Base-by-base conservation (phyloP, 768 basidiomycete species). In the Calocybe gangraenosa region DNA sequence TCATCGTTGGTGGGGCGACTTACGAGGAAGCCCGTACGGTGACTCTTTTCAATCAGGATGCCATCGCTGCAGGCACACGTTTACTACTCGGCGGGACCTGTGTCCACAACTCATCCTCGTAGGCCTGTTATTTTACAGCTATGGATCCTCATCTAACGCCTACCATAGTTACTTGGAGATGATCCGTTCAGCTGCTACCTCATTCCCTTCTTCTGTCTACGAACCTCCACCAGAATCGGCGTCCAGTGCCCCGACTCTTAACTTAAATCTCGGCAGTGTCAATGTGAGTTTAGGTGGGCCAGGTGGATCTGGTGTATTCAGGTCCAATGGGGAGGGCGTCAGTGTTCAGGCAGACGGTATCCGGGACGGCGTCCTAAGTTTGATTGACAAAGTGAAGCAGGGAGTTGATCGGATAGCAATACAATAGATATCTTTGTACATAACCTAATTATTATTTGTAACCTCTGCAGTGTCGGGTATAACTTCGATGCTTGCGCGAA, bases 1-100 rank as follows among this genome's bases (percentile, higher is more conserved):
- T 98, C 66, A 86, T 99, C 71, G 82, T 98, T 48, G 96, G 96
- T 21, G 96, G 96, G 0, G 83, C 92, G 21, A 98, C 96, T 0
- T 98, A 96, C 57, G 94, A 92, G 62, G 96, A 99, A 65, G 92
- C 92, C 0, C 75, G 91, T 51, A 76, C 87, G 0, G 77, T 98
- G 10, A 79, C 91, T 5, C 67, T 92, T 38, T 73, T 95, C 52
- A 99, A 98, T 60, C 87, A 93, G 60, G 91, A 92, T 53, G 70
- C 81, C 13, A 69, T 72, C 44, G 71, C 77, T 7, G 74, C 79
- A 11, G 87, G 86, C 1, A 82, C 84, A 15, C 75, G 93, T 25
- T 67, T 98, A 33, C 63, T 99, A 2, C 78, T 99, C 3, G 96
- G 95, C 1, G 95, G 96, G 13, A 97, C 93, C 30, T 94, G 87